These are phyloP conservation scores for Lentinula edodes DNA, from an alignment of 768 basidiomycete genomes.

Conservation along the genomic window DNA sequence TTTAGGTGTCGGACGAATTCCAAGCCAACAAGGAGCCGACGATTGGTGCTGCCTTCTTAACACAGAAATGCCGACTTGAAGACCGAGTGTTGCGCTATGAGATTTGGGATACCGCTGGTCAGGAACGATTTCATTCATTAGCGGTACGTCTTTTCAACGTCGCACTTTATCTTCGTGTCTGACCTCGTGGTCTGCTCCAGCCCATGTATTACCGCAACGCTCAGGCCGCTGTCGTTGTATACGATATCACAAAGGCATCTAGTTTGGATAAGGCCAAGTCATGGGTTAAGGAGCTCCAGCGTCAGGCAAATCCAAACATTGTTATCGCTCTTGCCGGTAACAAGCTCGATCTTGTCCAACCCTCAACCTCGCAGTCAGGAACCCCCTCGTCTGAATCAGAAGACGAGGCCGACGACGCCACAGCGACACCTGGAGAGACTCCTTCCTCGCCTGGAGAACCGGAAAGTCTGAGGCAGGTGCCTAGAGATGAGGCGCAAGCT, in stretches of 20 bases:
- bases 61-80: conserved; percentile 92
- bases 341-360: conserved; percentile 87
- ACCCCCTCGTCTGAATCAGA: conserved; percentile 63
- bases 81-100: conserved; percentile 92
- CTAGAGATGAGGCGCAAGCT: conserved; percentile 91
- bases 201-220: conserved; percentile 99
- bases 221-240: conserved; percentile 96
- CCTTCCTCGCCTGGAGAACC: conserved; percentile 45
- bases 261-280: conserved; percentile 98
- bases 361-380: conserved; percentile 47
- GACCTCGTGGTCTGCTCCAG: conserved; percentile 29
- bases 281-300: conserved; percentile 98
- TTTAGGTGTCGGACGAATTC: conserved; percentile 91
- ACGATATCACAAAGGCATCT: conserved; percentile 93
- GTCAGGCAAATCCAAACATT: conserved; percentile 98
- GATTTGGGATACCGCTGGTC: conserved; percentile 96
- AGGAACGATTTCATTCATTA: conserved; percentile 96
- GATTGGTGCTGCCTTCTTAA: conserved; percentile 93
- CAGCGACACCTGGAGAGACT: conserved; percentile 74
- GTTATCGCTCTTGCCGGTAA: conserved; percentile 98
- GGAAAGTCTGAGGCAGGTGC: conserved; percentile 83
- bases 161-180: conserved; percentile 7
- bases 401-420: conserved; percentile 91
- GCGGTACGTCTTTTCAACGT: conserved; percentile 51
- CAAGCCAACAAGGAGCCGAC: conserved; percentile 99